Conservation (phyloP, 2,329 filamentous ascomycete species). For the Sphaerulina populicola region DNA sequence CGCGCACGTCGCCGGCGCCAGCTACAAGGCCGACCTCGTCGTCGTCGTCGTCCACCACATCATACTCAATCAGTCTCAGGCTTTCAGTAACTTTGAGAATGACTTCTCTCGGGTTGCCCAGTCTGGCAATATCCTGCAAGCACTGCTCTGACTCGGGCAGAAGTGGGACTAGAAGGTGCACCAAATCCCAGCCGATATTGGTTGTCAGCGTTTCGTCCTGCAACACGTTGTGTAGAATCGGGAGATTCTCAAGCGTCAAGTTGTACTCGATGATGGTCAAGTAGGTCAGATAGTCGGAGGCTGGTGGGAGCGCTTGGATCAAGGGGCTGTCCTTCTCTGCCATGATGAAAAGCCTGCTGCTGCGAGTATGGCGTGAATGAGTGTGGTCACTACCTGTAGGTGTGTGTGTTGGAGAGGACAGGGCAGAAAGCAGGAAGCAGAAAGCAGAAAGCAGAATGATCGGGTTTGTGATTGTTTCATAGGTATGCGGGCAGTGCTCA, state of each 20-base stretch:
- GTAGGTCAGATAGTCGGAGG: slow-evolving; percentile 65
- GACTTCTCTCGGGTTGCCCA: slow-evolving; percentile 74
- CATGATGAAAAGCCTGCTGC: background rate
- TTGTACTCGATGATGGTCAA: slow-evolving; percentile 70
- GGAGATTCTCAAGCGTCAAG: slow-evolving; percentile 57
- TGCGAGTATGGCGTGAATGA: background rate
- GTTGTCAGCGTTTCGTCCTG: slow-evolving; percentile 60
- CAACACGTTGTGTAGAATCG: slow-evolving; percentile 59
- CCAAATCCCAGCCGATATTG: slow-evolving; percentile 77
- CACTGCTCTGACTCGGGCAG: slow-evolving; percentile 59
- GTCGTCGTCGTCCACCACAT: slow-evolving; percentile 49
- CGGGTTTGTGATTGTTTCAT: too few species aligned
- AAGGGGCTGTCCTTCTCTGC: slow-evolving; percentile 42
- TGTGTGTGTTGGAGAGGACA: background rate
- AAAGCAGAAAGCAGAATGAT: too few species aligned
- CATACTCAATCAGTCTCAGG: slow-evolving; percentile 52
- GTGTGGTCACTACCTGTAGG: background rate
- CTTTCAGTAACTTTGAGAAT: slow-evolving; percentile 72
- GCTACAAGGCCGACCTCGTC: slow-evolving; percentile 24
- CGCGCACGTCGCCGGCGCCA: slow-evolving; percentile 12
- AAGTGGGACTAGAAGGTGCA: slow-evolving; percentile 63
- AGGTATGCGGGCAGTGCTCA: too few species aligned
- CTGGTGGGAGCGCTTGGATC: slow-evolving; percentile 51
- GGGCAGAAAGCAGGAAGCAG: too few species aligned
- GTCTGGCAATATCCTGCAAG: slow-evolving; percentile 62